Evolutionary conservation across 1,139 yeast genomes (phyloP).

Genomic region (Taphrina sp.): DNA sequence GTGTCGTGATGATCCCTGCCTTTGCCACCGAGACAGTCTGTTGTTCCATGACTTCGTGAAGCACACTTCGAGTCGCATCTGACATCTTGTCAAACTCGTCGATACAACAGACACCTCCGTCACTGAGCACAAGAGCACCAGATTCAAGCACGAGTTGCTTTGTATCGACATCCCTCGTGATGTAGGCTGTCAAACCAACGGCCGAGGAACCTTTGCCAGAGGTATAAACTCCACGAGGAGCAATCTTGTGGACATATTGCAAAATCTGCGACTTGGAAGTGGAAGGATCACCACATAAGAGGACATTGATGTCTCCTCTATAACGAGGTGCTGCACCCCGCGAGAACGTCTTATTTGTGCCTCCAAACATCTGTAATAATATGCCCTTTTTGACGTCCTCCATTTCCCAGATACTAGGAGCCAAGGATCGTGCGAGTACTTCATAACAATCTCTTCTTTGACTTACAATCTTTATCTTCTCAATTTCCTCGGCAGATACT

Average conservation of each 20-base stretch:
- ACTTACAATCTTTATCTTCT: slow-evolving; percentile 60
- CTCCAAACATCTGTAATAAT: slow-evolving; percentile 87
- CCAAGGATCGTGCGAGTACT: slow-evolving; percentile 82
- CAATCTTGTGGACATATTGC: slow-evolving; percentile 89
- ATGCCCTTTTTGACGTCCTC: slow-evolving; percentile 97
- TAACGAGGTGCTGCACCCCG: slow-evolving; percentile 83
- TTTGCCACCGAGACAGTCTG: slow-evolving; percentile 97
- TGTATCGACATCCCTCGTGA: slow-evolving; percentile 90
- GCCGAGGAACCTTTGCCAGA: slow-evolving; percentile 99
- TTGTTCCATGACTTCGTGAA: slow-evolving; percentile 99
- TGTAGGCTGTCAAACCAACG: slow-evolving; percentile 95
- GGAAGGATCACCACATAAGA: slow-evolving; percentile 96
- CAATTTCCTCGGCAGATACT: slow-evolving; percentile 67
- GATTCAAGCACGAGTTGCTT: slow-evolving; percentile 88
- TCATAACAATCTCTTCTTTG: slow-evolving; percentile 78
- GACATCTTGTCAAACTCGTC: slow-evolving; percentile 98
- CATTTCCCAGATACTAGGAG: slow-evolving; percentile 93
- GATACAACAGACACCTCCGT: slow-evolving; percentile 98
- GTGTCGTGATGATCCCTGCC: slow-evolving; percentile 95
- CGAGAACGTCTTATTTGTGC: slow-evolving; percentile 80
- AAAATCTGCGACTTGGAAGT: slow-evolving; percentile 92
- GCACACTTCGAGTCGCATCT: slow-evolving; percentile 87
- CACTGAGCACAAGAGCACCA: slow-evolving; percentile 94
- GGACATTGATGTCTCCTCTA: slow-evolving; percentile 89
- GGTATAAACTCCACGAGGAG: slow-evolving; percentile 96